Evolutionary conservation across 1,139 yeast genomes (phyloP).

Genomic region (Pneumocystis wakefieldiae): DNA sequence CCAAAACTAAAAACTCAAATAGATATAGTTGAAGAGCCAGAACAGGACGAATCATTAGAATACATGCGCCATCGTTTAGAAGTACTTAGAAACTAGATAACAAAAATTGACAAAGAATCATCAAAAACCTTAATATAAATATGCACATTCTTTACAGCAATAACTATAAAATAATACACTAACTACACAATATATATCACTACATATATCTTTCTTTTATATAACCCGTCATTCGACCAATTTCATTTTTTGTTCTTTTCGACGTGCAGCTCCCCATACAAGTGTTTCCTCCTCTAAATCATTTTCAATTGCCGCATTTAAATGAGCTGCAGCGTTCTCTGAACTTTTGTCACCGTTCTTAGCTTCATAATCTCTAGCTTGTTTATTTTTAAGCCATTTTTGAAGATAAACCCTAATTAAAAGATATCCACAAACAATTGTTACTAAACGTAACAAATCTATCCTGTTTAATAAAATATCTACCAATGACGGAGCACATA

Average conservation of each 20-base stretch:
- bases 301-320: too few species aligned
- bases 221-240: background rate
- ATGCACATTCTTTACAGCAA: background rate
- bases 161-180: background rate
- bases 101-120: slow-evolving; percentile 20
- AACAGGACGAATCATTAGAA: slow-evolving; percentile 57
- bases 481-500: too few species aligned
- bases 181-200: background rate
- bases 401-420: background rate
- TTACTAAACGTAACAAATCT: background rate
- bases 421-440: background rate
- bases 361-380: background rate
- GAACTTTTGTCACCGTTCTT: background rate
- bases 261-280: background rate
- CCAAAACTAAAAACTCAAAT: slow-evolving; percentile 27
- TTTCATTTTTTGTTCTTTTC: background rate
- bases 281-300: background rate
- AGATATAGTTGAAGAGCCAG: slow-evolving; percentile 31
- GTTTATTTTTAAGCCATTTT: background rate
- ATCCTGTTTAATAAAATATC: too few species aligned
- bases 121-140: background rate
- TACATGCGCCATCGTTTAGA: slow-evolving; percentile 80
- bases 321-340: background rate
- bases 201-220: too few species aligned
- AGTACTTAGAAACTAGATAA: slow-evolving; percentile 50